Base-by-base conservation (phyloP, 305 asterid genomes). In the Plantago lanceolata region DNA sequence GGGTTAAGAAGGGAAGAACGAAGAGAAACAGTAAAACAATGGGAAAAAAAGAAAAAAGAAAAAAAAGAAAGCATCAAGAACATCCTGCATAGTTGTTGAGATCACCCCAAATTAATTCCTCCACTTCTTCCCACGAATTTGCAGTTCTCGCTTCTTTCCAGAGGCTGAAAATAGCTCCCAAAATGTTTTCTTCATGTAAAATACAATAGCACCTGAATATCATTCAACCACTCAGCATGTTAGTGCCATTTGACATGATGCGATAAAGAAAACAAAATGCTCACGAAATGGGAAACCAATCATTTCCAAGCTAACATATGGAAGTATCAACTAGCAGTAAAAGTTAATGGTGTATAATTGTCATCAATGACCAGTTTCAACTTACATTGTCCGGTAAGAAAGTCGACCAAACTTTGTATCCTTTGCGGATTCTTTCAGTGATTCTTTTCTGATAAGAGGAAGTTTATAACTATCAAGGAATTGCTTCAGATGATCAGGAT, bases 81-180 rank as follows among this genome's bases (percentile, higher is more conserved):
- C 63, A 65, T 74, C 79, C 78, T 0, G 74, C 62, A 54, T 84
- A 84, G 70, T 59, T 66, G 69, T 89, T 89, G 2, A 93, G 79
- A 71, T 76, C 82, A 48, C 95, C 98, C 98, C 97, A 93, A 37
- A 93, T 88, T 75, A 76, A 79, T 61, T 81, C 81, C 77, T 93
- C 98, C 21, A 89, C 96, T 76, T 93, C 96, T 69, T 89, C 97
- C 98, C 98, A 89, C 21, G 97, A 73, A 47, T 78, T 68, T 63
- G 94, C 97, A 48, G 57, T 70, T 83, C 76, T 87, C 14, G 82
- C 70, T 71, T 89, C 96, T 80, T 83, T 85, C 92, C 96, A 87
- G 11, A 80, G 66, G 67, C 90, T 66, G 76, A 93, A 93, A 73
- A 89, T 82, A 8, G 97, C 94, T 60, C 96, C 97, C 73, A 92